Evolutionary conservation across 257 asterid genomes (phyloP), one percentile per base, ranked within the genome.

Genomic region (Scutellaria barbata): DNA sequence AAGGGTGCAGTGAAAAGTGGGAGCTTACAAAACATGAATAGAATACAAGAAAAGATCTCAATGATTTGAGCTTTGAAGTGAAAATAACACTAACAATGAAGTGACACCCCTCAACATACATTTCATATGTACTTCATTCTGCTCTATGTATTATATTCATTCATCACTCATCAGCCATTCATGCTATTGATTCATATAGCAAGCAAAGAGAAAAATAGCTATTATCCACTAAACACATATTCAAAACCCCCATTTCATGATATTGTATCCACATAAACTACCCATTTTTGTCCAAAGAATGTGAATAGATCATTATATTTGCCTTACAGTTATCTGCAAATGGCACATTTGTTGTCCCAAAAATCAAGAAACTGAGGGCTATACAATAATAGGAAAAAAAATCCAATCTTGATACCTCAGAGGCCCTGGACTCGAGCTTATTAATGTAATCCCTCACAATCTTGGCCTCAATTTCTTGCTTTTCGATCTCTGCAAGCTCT

Each of bases 381-480:
- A 56, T 6, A 56, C 42, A 56, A 10, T 52, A 22, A 1, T 25
- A 10, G 42, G 4, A 35, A 47, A 1, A 7, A 69, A 25, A 25
- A 52, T 7, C 12, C 40, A 30, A 54, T 58, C 10, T 45, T 9
- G 43, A 45, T 72, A 90, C 99, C 99, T 94, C 92, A 0, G 92
- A 78, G 72, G 96, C 87, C 74, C 80, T 86, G 40, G 89, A 79
- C 74, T 91, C 96, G 59, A 94, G 97, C 81, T 76, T 85, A 57
- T 73, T 76, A 67, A 91, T 74, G 74, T 94, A 88, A 37, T 85
- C 96, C 79, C 87, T 79, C 69, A 68, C 14, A 70, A 66, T 22
- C 76, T 77, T 84, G 14, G 90, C 95, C 69, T 94, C 96, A n/a
- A 77, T 76, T 83, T 91, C 95, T 84, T 86, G 97, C 77, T 77